A percentile compares a stretch with the other conserved stretches of the same genome.
phyloP scores from a whole-genome alignment of 331 rosid species.

The Quercus tomentella region DNA sequence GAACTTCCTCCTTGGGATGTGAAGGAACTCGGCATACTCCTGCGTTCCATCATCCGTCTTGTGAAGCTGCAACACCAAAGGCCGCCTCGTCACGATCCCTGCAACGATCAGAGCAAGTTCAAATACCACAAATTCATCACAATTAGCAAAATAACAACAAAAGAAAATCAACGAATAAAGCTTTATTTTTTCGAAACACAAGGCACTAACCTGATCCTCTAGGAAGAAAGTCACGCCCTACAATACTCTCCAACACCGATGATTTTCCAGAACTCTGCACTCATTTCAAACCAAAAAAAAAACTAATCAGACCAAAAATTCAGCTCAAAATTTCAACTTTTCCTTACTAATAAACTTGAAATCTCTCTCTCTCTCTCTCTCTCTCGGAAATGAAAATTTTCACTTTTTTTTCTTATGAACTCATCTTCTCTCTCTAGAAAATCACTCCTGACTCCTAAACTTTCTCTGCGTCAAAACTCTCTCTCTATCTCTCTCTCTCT shows the following conservation, averaged over 20 bases:
- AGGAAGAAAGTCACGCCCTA: constrained; percentile 94
- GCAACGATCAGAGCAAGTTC: constrained; percentile 21
- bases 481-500: neutral
- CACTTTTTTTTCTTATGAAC: too few relatives aligned
- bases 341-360: neutral
- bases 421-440: neutral
- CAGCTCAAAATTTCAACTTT: neutral
- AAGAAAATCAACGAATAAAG: neutral
- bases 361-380: neutral
- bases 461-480: too few relatives aligned
- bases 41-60: constrained; percentile 56
- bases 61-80: constrained; percentile 93
- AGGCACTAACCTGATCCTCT: constrained; percentile 77
- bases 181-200: neutral
- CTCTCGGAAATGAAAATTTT: too few relatives aligned
- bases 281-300: constrained; percentile 8
- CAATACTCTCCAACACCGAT: constrained; percentile 87
- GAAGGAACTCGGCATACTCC: constrained; percentile 96
- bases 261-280: constrained; percentile 93
- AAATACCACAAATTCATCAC: neutral
- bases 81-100: constrained; percentile 95
- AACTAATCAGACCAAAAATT: constrained; percentile 1
- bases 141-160: neutral
- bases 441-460: neutral
- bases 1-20: constrained; percentile 60